Evolutionary conservation across 177 flowering plant genomes (phyloP).

Genomic region (Tripterygium wilfordii): DNA sequence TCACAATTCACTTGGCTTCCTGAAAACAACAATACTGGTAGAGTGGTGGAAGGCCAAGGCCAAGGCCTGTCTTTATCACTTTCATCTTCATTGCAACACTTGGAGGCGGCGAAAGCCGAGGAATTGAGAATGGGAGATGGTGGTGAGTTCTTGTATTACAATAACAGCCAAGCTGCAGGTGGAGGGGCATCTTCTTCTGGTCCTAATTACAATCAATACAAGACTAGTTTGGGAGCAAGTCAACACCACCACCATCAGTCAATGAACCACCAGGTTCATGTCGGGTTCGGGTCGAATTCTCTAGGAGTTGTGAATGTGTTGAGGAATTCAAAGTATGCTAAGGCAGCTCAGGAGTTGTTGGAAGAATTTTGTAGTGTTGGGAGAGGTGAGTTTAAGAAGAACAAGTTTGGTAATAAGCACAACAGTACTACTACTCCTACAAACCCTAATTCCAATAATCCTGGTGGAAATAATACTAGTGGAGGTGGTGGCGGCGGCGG

Average conservation of each 20-base stretch:
- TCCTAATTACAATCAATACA: too few species aligned
- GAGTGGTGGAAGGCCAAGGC: conserved; percentile 23
- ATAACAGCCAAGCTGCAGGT: conserved; percentile 27
- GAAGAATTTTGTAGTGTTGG: conserved; percentile 98
- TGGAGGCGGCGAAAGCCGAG: conserved; percentile 69
- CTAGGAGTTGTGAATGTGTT: conserved; percentile 41
- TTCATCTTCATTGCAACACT: conserved; percentile 60
- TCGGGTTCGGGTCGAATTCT: conserved; percentile 48
- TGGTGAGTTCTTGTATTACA: conserved; percentile 41
- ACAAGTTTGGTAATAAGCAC: conserved; percentile 30
- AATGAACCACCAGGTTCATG: conserved; percentile 42
- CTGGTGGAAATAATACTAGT: conserved; percentile 2
- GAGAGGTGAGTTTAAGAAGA: conserved; percentile 65
- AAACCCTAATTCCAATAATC: conserved; percentile 39
- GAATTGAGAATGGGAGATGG: conserved; percentile 58
- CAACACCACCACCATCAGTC: too few species aligned
- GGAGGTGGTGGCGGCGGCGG: conserved; percentile 33
- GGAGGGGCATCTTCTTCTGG: conserved; percentile 29
- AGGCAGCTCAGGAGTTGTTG: conserved; percentile 74
- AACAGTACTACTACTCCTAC: too few species aligned
- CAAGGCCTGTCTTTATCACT: conserved; percentile 74
- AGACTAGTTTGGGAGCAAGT: too few species aligned
- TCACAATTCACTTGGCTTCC: conserved; percentile 53
- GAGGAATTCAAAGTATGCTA: conserved; percentile 77
- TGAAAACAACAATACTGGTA: conserved; percentile 16